phyloP scores from a whole-genome alignment of 768 basidiomycete genomes.

The Mycena pura region DNA sequence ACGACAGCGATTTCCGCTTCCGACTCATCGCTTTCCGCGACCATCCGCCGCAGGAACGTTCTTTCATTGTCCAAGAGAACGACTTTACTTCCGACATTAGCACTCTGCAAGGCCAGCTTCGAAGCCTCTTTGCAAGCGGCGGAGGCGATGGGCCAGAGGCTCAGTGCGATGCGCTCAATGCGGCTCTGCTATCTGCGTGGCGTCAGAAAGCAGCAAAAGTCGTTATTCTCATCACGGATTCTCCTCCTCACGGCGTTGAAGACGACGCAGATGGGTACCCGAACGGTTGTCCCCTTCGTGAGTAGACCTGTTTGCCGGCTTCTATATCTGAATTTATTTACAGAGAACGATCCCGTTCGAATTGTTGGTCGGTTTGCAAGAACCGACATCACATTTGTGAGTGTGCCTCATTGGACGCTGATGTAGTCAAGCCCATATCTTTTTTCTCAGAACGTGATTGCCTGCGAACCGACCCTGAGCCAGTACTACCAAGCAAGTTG shows the following conservation, averaged over 20 bases:
- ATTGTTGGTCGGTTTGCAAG: no score
- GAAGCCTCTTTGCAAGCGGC: conserved; percentile 49
- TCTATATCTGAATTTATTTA: no score
- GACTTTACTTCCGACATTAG: conserved; percentile 58
- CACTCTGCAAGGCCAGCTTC: conserved; percentile 48
- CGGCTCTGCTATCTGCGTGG: conserved; percentile 57
- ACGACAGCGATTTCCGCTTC: conserved; percentile 51
- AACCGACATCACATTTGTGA: no score
- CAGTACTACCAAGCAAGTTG: no score
- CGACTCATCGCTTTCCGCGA: conserved; percentile 64
- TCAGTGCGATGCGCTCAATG: conserved; percentile 59
- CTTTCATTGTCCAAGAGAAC: conserved; percentile 57
- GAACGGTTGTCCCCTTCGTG: conserved; percentile 10
- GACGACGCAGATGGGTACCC: conserved; percentile 55
- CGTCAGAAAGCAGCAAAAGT: conserved; percentile 56
- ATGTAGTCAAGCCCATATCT: no score
- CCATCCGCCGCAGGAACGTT: conserved; percentile 61
- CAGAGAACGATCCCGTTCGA: no score
- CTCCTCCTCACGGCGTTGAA: conserved; percentile 66
- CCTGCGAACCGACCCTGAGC: no score
- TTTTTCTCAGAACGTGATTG: no score
- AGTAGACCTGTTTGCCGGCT: no score
- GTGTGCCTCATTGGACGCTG: no score
- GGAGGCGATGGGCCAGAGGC: conserved; percentile 66
- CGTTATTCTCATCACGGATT: conserved; percentile 62